Evolutionary conservation across 768 basidiomycete species (phyloP).

Genomic region (Suillus subaureus): DNA sequence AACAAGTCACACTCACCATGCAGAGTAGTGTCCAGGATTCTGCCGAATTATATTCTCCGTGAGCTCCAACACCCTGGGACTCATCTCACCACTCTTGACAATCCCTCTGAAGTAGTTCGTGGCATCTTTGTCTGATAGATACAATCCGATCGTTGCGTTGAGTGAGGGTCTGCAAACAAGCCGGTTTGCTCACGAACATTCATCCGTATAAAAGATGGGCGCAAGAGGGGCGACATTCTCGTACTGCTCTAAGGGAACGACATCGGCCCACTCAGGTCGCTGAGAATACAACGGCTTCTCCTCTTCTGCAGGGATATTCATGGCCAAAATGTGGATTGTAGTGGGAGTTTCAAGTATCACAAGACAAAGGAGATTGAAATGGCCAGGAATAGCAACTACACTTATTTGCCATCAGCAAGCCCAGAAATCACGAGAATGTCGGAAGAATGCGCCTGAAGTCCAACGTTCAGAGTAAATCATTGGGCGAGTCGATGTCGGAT

Average conservation of each 20-base stretch:
- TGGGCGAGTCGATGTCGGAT: not conserved
- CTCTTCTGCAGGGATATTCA: slow-evolving; percentile 10
- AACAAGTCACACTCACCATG: slow-evolving; percentile 64
- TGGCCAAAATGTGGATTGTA: not conserved
- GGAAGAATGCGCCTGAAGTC: no score
- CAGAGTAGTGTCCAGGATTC: slow-evolving; percentile 97
- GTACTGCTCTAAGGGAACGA: slow-evolving; percentile 78
- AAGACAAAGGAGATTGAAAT: slow-evolving; percentile 4
- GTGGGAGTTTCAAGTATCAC: not conserved
- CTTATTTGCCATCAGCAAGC: no score
- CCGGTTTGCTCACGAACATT: slow-evolving; percentile 62
- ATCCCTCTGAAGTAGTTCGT: slow-evolving; percentile 92
- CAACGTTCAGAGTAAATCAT: no score
- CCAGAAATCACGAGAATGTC: no score
- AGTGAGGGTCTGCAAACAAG: slow-evolving; percentile 8
- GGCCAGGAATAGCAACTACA: not conserved
- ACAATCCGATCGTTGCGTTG: slow-evolving; percentile 9
- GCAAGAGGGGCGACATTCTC: slow-evolving; percentile 80
- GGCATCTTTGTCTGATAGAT: slow-evolving; percentile 79
- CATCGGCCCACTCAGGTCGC: slow-evolving; percentile 77
- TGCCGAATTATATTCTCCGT: slow-evolving; percentile 87
- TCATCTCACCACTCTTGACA: slow-evolving; percentile 76
- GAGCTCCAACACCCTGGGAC: slow-evolving; percentile 76
- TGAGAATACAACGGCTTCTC: slow-evolving; percentile 50
- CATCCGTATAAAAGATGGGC: slow-evolving; percentile 86